phyloP scores from a whole-genome alignment of 495 filamentous ascomycete species.

The Pyrenula aspistea region DNA sequence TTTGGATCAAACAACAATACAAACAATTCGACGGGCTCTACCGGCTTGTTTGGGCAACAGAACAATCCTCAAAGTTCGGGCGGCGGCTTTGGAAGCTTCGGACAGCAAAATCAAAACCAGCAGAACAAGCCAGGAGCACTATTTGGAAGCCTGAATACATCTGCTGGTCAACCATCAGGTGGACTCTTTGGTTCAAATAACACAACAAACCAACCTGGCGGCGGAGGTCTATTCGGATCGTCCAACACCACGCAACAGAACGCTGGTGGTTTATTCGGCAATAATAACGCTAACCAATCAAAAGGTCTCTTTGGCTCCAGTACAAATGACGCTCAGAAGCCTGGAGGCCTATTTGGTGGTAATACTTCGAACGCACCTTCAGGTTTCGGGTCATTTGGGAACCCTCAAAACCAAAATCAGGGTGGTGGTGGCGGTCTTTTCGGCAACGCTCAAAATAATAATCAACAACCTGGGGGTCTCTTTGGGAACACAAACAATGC shows the following conservation, averaged over 20 bases:
- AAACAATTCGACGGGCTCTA: background rate
- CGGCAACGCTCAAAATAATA: slow-evolving; percentile 11
- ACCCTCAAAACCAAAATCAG: slow-evolving; percentile 21
- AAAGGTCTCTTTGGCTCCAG: slow-evolving; percentile 47
- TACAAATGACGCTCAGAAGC: slow-evolving; percentile 24
- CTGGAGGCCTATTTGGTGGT: slow-evolving; percentile 37
- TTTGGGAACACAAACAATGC: slow-evolving; percentile 29
- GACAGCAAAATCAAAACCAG: slow-evolving; percentile 24
- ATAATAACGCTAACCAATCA: slow-evolving; percentile 28
- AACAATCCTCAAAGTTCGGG: slow-evolving; percentile 6
- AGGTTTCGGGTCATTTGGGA: slow-evolving; percentile 15
- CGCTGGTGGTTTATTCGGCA: slow-evolving; percentile 25
- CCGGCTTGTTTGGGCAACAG: slow-evolving; percentile 11
- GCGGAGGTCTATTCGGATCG: slow-evolving; percentile 17
- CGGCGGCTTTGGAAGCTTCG: slow-evolving; percentile 18
- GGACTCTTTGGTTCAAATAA: slow-evolving; percentile 18
- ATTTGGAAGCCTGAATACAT: slow-evolving; percentile 24
- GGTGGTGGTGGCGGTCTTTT: slow-evolving; percentile 19
- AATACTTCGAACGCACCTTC: background rate
- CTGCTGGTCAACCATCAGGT: slow-evolving; percentile 30
- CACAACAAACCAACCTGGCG: slow-evolving; percentile 23
- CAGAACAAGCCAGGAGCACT: slow-evolving; percentile 24
- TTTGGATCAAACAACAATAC: slow-evolving; percentile 28
- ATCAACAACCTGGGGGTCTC: slow-evolving; percentile 18
- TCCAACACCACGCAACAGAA: slow-evolving; percentile 10